Percentiles rank a stretch among this genome's conserved stretches.
Evolutionary conservation across 495 filamentous ascomycete species (phyloP).

Genomic region (Daldinia bambusicola): DNA sequence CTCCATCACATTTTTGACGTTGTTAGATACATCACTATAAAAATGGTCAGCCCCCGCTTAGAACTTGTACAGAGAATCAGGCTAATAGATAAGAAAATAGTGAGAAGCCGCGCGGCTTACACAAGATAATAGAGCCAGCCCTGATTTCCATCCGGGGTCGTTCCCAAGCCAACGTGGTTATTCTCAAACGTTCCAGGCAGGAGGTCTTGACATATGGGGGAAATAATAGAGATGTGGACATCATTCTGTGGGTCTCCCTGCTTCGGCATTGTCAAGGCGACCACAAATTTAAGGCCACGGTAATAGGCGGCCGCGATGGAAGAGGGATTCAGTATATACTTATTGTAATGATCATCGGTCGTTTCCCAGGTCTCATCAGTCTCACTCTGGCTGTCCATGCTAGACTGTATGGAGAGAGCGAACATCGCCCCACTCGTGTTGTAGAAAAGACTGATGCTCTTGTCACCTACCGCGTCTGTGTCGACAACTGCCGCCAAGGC

Average conservation of each 20-base stretch:
- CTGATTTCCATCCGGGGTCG: background rate
- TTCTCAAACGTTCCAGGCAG: background rate
- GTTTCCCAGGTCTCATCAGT: background rate
- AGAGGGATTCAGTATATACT: background rate
- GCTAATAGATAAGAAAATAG: background rate
- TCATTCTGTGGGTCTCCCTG: background rate
- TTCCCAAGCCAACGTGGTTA: background rate
- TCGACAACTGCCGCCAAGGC: background rate
- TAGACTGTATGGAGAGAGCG: background rate
- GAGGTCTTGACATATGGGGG: background rate
- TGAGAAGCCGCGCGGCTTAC: background rate
- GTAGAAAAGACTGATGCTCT: background rate
- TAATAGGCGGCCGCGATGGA: background rate
- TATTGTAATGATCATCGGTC: background rate
- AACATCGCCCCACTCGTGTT: background rate
- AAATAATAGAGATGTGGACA: background rate
- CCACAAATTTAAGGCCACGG: background rate
- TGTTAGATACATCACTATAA: background rate
- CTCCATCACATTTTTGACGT: background rate
- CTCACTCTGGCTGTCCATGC: background rate
- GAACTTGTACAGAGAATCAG: background rate
- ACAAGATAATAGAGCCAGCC: background rate
- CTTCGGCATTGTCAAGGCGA: background rate
- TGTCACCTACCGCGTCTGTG: background rate
- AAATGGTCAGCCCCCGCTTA: background rate